These are phyloP conservation scores for Hirsutella minnesotensis DNA, from an alignment of 2,329 filamentous ascomycete genomes.

Conservation along the genomic window DNA sequence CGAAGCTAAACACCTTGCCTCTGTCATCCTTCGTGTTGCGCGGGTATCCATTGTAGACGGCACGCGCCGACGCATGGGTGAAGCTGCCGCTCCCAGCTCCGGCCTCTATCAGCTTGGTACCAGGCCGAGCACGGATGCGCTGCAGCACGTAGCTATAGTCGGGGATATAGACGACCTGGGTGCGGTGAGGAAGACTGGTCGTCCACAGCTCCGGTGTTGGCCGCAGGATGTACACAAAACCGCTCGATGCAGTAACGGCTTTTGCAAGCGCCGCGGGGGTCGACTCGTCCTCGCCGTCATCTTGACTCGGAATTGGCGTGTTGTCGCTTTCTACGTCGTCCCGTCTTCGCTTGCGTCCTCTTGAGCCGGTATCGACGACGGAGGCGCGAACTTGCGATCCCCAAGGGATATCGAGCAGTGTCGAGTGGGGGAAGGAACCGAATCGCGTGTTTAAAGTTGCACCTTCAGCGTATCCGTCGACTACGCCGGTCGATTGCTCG, in stretches of 20 bases:
- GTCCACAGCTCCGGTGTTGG: conserved; percentile 80
- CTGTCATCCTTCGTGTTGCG: conserved; percentile 27
- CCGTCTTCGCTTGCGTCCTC: conserved; percentile 57
- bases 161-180: conserved; percentile 77
- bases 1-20: conserved; percentile 72
- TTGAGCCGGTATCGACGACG: conserved; percentile 80
- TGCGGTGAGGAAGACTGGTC: conserved; percentile 65
- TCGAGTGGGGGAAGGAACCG: conserved; percentile 77
- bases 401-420: conserved; percentile 70
- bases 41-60: conserved; percentile 63
- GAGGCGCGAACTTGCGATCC: conserved; percentile 86
- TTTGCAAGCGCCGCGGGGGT: conserved; percentile 29
- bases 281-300: conserved; percentile 18
- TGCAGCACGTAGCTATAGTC: conserved; percentile 80
- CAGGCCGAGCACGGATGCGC: conserved; percentile 61
- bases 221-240: conserved; percentile 68
- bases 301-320: conserved; percentile 20
- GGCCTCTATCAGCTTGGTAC: conserved; percentile 64
- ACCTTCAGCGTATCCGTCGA: conserved; percentile 64
- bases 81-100: conserved; percentile 76
- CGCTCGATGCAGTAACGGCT: conserved; percentile 44
- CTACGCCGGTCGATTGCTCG: conserved; percentile 45
- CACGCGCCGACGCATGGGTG: conserved; percentile 65
- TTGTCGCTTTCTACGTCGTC: conserved; percentile 31
- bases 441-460: conserved; percentile 85